Percentiles rank a stretch among this genome's conserved stretches.
Evolutionary conservation across 176 grass and related monocot genomes (phyloP).

Genomic region (Oryza meyeriana): DNA sequence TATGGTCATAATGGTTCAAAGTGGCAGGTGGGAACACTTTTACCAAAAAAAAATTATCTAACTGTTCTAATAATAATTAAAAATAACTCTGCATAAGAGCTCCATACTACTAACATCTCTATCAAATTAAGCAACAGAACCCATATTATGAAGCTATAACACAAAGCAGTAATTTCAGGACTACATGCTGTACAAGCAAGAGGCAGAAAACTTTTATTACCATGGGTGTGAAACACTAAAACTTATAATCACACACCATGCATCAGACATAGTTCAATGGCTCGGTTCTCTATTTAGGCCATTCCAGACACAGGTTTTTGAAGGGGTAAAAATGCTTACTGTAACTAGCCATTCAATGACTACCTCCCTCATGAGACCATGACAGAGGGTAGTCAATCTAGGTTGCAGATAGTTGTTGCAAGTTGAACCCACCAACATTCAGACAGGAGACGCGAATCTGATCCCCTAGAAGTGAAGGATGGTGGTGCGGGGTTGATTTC

Average conservation of each 20-base stretch:
- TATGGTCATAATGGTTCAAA: background rate
- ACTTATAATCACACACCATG: background rate
- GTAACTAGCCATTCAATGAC: conserved; percentile 30
- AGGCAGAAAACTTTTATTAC: background rate
- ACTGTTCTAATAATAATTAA: background rate
- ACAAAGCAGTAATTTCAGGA: background rate
- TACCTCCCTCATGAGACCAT: conserved; percentile 13
- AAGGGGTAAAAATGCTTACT: conserved; percentile 14
- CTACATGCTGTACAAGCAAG: background rate
- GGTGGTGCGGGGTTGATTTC: conserved; percentile 23
- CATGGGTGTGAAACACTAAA: background rate
- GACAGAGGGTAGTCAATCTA: conserved; percentile 22
- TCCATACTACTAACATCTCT: background rate
- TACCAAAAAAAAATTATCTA: background rate
- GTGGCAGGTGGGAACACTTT: background rate
- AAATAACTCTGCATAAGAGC: background rate
- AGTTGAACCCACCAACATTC: conserved; percentile 62
- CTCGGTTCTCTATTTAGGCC: background rate
- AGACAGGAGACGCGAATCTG: conserved; percentile 51
- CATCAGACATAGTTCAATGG: conserved; percentile 6
- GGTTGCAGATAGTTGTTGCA: conserved; percentile 22
- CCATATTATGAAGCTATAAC: background rate
- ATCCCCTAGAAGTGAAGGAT: conserved; percentile 31
- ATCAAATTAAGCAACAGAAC: background rate
- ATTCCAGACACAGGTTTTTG: background rate